Percentiles rank a stretch among this genome's conserved stretches.
Conservation (phyloP, 2,329 filamentous ascomycete genomes). For the Fonsecaea monophora region DNA sequence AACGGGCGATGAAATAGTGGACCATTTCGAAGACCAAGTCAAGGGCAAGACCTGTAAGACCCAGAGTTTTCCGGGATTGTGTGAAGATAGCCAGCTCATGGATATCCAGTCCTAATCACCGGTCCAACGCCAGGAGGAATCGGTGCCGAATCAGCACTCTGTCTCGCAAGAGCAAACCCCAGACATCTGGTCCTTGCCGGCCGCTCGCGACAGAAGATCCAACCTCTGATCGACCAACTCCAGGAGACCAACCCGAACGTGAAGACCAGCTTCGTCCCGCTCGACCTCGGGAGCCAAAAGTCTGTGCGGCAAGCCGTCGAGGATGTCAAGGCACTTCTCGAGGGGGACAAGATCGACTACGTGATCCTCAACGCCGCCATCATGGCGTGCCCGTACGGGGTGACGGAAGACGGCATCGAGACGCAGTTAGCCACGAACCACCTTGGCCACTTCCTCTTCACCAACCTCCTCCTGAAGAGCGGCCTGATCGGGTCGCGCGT, state of each 20-base stretch:
- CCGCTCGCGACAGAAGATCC: slow-evolving; percentile 38
- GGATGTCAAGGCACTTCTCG: slow-evolving; percentile 44
- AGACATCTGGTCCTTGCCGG: slow-evolving; percentile 43
- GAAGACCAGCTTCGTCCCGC: slow-evolving; percentile 31
- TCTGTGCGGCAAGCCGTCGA: slow-evolving; percentile 40
- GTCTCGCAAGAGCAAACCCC: slow-evolving; percentile 42
- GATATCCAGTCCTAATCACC: slow-evolving; percentile 41
- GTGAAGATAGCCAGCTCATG: not conserved
- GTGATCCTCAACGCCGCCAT: slow-evolving; percentile 55
- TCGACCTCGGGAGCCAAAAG: slow-evolving; percentile 31
- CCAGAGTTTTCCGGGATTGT: not conserved
- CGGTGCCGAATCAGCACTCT: slow-evolving; percentile 41
- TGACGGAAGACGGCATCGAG: slow-evolving; percentile 47
- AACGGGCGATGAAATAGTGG: slow-evolving; percentile 43
- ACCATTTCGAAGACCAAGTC: slow-evolving; percentile 43
- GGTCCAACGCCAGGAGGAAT: slow-evolving; percentile 41
- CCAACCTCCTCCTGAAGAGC: slow-evolving; percentile 48
- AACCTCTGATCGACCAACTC: slow-evolving; percentile 41
- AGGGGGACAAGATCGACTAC: slow-evolving; percentile 46
- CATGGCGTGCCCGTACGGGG: slow-evolving; percentile 45
- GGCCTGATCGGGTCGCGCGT: slow-evolving; percentile 38
- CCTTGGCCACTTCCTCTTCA: slow-evolving; percentile 50
- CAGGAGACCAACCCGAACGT: slow-evolving; percentile 21
- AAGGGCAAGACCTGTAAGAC: slow-evolving; percentile 44
- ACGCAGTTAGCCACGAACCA: slow-evolving; percentile 50